Base-by-base conservation (phyloP, 1,284 basidiomycete species). In the Rhodotorula sp. region DNA sequence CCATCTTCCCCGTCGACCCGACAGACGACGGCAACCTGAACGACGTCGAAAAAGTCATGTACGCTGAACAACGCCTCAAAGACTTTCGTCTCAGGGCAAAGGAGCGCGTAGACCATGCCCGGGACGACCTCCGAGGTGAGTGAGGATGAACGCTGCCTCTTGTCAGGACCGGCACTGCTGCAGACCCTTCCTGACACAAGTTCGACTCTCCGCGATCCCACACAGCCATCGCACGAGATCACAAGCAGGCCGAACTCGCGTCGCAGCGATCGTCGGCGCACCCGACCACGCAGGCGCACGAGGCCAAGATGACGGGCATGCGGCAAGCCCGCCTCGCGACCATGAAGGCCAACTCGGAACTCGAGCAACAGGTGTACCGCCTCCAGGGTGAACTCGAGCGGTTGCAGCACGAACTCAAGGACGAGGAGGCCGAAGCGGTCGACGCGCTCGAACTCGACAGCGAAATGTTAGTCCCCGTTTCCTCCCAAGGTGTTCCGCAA, bases 61-160 rank as follows among this genome's bases (percentile, higher is more conserved):
- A 55, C 8, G 63, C 61, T 7, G 70, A 71, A 37, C 54, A 65
- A 24, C 46, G 63, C 15, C 33, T 67, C 10, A 70, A 71, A 42
- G 69, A 74, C 12, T 63, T 46, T 30, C 54, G 66, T 5, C 58
- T 57, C 12, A 17, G 51, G 30, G 62, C 62, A 14, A 70, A 61
- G 56, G 66, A 66, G 15, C 30, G 58, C 20, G 74, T 74, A 12
- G 74, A 75, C 49, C 56, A 62, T 14, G 69, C 69, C 17, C 56
- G 74, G 62, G 71, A 75, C 33, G 64, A 75, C 33, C 46, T 75
- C 17, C 61, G 65, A 61, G 69, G 74, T 75, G 51, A 24, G 68
- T 59, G 10, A 14, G 14, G 22, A n/a, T 26, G 6, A n/a, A n/a
- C 20, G 30, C 30, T 18, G 3, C 7, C 37, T 37, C 37, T 37